Percentiles rank a stretch among this genome's conserved stretches.
These are phyloP conservation scores for Hygrophoropsis aurantiaca DNA, from an alignment of 768 basidiomycete genomes.

Conservation along the genomic window DNA sequence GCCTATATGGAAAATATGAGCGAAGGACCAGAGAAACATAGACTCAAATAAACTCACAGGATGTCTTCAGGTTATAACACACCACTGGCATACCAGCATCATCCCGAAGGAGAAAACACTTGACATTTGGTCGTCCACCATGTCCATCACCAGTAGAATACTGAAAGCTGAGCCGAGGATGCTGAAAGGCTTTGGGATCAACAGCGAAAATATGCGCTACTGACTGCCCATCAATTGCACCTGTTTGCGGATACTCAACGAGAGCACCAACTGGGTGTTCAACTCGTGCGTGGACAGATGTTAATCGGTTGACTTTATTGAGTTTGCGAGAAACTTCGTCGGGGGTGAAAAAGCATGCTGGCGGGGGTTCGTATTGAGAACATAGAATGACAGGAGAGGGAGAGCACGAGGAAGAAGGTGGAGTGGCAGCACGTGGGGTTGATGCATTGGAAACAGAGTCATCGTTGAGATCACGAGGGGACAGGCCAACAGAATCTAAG, in stretches of 20 bases:
- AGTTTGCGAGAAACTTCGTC: neutral
- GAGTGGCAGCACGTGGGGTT: too few species aligned
- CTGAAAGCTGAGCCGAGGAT: too few species aligned
- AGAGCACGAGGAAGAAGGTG: too few species aligned
- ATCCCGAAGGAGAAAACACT: too few species aligned
- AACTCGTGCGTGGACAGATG: neutral
- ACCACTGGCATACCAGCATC: neutral
- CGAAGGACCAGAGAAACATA: neutral
- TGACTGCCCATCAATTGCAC: neutral
- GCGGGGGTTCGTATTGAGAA: neutral
- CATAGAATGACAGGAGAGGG: neutral
- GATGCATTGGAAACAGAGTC: too few species aligned
- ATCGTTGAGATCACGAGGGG: too few species aligned
- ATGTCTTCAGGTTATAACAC: neutral
- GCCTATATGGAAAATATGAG: neutral
- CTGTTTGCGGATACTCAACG: constrained; percentile 5
- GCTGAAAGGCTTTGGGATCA: neutral
- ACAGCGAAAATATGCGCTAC: constrained; percentile 1
- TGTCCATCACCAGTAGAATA: too few species aligned
- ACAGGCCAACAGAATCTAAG: too few species aligned
- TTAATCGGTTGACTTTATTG: constrained; percentile 1
- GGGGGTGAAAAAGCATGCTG: constrained; percentile 1
- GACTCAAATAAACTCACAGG: neutral
- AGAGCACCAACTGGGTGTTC: neutral
- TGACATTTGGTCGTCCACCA: too few species aligned